phyloP scores from a whole-genome alignment of 2,329 filamentous ascomycete species.

The Bisporella sp. region DNA sequence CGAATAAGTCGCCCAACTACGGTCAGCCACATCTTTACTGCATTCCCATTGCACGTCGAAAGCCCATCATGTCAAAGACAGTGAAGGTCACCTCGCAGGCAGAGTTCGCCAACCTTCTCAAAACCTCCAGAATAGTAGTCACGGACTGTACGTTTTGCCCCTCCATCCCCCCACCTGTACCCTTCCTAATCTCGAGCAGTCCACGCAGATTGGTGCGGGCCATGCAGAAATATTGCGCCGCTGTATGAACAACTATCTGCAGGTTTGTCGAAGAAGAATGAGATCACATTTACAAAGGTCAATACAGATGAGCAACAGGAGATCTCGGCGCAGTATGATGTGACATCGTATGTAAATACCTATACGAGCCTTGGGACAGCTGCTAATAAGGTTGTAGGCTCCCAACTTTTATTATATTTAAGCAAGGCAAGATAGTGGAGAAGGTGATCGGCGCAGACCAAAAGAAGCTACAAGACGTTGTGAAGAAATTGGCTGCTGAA shows the following conservation, averaged over 20 bases:
- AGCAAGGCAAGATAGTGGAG: constrained; percentile 58
- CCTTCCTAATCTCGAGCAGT: constrained; percentile 43
- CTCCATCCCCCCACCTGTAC: constrained; percentile 19
- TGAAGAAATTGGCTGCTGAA: constrained; percentile 63
- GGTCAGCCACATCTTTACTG: too few relatives aligned
- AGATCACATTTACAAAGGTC: constrained; percentile 81
- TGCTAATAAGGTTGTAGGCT: constrained; percentile 37
- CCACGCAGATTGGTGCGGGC: constrained; percentile 79
- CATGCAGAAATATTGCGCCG: constrained; percentile 78
- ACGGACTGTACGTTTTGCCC: constrained; percentile 68
- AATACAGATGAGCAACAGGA: constrained; percentile 73
- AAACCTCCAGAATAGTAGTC: constrained; percentile 71
- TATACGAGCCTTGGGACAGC: not conserved
- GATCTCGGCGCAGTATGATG: constrained; percentile 64
- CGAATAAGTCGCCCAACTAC: too few relatives aligned
- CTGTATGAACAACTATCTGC: constrained; percentile 71
- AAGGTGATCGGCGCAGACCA: constrained; percentile 67
- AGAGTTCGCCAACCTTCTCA: constrained; percentile 63
- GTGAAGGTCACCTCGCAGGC: constrained; percentile 44
- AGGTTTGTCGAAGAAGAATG: constrained; percentile 62
- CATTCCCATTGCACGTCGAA: not conserved
- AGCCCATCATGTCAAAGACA: constrained; percentile 25
- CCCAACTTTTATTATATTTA: constrained; percentile 90
- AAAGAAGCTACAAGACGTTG: constrained; percentile 63
- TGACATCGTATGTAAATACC: constrained; percentile 50